phyloP scores from a whole-genome alignment of 1,139 yeast genomes.

The Saccharomyces uvarum region DNA sequence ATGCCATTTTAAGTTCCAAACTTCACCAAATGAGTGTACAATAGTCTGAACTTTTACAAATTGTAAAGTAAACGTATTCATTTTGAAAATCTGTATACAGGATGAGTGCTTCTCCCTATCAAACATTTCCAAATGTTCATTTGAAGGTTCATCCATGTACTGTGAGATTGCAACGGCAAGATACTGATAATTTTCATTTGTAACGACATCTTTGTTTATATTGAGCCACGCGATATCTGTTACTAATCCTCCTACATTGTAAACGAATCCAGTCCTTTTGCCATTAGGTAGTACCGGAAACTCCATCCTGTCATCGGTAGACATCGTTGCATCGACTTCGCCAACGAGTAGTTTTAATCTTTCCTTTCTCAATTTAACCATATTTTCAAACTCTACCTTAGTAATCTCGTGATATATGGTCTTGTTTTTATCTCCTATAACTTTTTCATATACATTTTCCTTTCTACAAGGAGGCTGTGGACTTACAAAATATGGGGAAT shows the following conservation, averaged over 20 bases:
- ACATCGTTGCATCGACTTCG: constrained; percentile 16
- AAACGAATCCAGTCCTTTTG: constrained; percentile 39
- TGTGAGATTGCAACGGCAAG: constrained; percentile 47
- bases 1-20: constrained; percentile 48
- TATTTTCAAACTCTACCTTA: constrained; percentile 11
- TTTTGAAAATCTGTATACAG: constrained; percentile 44
- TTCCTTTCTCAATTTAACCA: constrained; percentile 13
- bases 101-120: constrained; percentile 36
- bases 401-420: constrained; percentile 11
- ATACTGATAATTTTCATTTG: constrained; percentile 32
- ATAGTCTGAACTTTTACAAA: constrained; percentile 33
- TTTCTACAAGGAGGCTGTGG: constrained; percentile 8
- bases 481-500: constrained; percentile 16
- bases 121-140: constrained; percentile 32
- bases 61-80: constrained; percentile 31
- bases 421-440: constrained; percentile 17
- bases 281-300: constrained; percentile 31
- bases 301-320: constrained; percentile 14
- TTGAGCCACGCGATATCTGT: constrained; percentile 51
- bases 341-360: constrained; percentile 18
- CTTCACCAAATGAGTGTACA: constrained; percentile 47
- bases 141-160: constrained; percentile 30
- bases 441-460: constrained; percentile 8
- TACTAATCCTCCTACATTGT: constrained; percentile 51
- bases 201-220: constrained; percentile 7